phyloP scores from a whole-genome alignment of 2,329 filamentous ascomycete genomes.

The Bimuria novae-zelandiae region DNA sequence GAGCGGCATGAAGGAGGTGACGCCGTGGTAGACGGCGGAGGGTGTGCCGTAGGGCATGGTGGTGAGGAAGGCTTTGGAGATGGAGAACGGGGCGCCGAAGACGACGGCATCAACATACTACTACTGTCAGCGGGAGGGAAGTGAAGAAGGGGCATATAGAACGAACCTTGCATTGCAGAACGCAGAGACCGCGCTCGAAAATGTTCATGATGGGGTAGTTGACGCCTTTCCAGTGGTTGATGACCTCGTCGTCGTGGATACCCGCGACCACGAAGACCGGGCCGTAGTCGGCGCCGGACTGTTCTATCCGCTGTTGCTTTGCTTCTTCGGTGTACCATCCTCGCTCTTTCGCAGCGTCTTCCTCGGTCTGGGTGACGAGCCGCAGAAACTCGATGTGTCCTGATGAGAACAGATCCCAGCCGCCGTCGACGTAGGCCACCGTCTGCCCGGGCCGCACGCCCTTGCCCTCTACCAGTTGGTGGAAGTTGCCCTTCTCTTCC shows the following conservation, averaged over 20 bases:
- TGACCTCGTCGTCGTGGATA: slow-evolving; percentile 91
- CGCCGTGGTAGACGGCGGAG: slow-evolving; percentile 90
- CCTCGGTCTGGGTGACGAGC: slow-evolving; percentile 74
- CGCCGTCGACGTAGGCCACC: slow-evolving; percentile 93
- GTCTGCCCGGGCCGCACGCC: slow-evolving; percentile 76
- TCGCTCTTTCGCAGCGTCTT: slow-evolving; percentile 65
- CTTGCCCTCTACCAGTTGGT: slow-evolving; percentile 71
- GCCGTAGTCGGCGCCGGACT: slow-evolving; percentile 72
- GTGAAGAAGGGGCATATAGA: not conserved
- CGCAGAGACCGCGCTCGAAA: slow-evolving; percentile 92
- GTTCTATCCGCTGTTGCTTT: slow-evolving; percentile 64
- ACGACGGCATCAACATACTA: slow-evolving; percentile 87
- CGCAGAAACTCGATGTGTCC: slow-evolving; percentile 95
- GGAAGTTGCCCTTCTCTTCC: slow-evolving; percentile 69
- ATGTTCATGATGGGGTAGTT: slow-evolving; percentile 99
- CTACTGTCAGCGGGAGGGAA: not conserved
- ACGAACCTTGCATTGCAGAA: slow-evolving; percentile 86
- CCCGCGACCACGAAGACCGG: slow-evolving; percentile 90
- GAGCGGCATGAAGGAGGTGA: slow-evolving; percentile 82
- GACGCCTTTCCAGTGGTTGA: slow-evolving; percentile 94
- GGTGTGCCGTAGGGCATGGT: slow-evolving; percentile 72
- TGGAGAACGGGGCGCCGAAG: slow-evolving; percentile 87
- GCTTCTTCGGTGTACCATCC: slow-evolving; percentile 77
- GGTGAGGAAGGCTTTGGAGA: slow-evolving; percentile 75
- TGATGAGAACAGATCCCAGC: slow-evolving; percentile 94